A percentile compares a stretch with the other conserved stretches of the same genome.
These are phyloP conservation scores for Aspergillus ibericus DNA, from an alignment of 2,329 filamentous ascomycete genomes.

Conservation along the genomic window DNA sequence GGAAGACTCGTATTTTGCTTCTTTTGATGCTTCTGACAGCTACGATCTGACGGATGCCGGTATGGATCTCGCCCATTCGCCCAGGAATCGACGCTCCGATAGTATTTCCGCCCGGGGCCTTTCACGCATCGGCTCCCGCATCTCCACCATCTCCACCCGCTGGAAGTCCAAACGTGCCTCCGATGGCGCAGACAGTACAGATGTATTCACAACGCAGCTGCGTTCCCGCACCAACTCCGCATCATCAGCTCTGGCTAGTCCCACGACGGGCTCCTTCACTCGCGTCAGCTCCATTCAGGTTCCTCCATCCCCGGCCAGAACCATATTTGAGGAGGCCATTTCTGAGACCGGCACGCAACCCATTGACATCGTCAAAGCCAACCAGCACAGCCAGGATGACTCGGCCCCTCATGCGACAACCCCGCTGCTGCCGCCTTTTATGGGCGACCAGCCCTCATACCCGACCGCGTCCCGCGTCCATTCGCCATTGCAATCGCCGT, in stretches of 20 bases:
- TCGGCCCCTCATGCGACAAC: slow-evolving; percentile 71
- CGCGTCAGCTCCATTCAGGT: slow-evolving; percentile 52
- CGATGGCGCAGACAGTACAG: slow-evolving; percentile 32
- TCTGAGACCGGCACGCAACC: slow-evolving; percentile 52
- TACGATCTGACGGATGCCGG: slow-evolving; percentile 61
- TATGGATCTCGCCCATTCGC: slow-evolving; percentile 59
- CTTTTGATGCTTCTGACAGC: slow-evolving; percentile 32
- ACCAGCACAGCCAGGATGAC: slow-evolving; percentile 51
- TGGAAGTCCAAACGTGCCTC: slow-evolving; percentile 42
- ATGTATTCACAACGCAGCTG: slow-evolving; percentile 31
- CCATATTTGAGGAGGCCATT: slow-evolving; percentile 58
- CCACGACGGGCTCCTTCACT: slow-evolving; percentile 35
- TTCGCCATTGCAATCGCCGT: slow-evolving; percentile 85
- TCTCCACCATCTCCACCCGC: slow-evolving; percentile 68
- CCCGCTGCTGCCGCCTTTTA: slow-evolving; percentile 78
- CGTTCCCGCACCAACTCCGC: slow-evolving; percentile 45
- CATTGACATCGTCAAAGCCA: slow-evolving; percentile 56
- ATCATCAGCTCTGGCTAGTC: slow-evolving; percentile 42
- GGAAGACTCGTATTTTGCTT: slow-evolving; percentile 32
- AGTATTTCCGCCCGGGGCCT: slow-evolving; percentile 50
- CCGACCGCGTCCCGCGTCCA: slow-evolving; percentile 59
- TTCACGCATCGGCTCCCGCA: slow-evolving; percentile 66
- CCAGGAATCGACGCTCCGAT: slow-evolving; percentile 55
- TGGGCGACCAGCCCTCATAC: slow-evolving; percentile 58
- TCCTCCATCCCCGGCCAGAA: slow-evolving; percentile 63